These are phyloP conservation scores for Paxillus ammoniavirescens DNA, from an alignment of 768 basidiomycete species.

Conservation along the genomic window DNA sequence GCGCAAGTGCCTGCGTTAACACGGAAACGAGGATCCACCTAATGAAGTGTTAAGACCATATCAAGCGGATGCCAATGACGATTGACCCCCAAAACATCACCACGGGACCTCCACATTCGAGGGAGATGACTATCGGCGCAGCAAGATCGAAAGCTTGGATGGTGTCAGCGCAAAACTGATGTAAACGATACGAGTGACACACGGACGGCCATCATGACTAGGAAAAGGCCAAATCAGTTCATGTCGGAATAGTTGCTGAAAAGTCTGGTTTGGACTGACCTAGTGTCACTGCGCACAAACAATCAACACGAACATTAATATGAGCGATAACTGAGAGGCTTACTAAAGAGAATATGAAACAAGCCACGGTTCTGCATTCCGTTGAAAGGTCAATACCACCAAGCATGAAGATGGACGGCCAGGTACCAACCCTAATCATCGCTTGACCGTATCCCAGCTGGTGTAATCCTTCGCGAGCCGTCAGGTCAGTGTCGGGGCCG, in stretches of 20 bases:
- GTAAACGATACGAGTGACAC: constrained; percentile 22
- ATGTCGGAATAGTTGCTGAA: neutral
- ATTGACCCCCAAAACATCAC: constrained; percentile 59
- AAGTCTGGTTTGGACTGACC: constrained; percentile 30
- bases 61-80: neutral
- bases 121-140: constrained; percentile 54
- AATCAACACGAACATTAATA: neutral
- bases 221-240: constrained; percentile 3
- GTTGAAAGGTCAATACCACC: neutral
- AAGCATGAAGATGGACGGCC: neutral
- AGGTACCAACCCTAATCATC: constrained; percentile 42
- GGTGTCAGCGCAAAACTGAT: constrained; percentile 2
- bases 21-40: constrained; percentile 56
- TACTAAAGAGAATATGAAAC: constrained; percentile 55
- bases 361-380: constrained; percentile 45
- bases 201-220: constrained; percentile 66
- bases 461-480: constrained; percentile 39
- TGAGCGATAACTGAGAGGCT: constrained; percentile 17
- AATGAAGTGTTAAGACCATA: neutral
- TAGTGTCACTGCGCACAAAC: constrained; percentile 41
- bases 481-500: constrained; percentile 19
- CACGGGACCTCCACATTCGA: constrained; percentile 55
- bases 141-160: constrained; percentile 53
- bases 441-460: constrained; percentile 57
- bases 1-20: constrained; percentile 46